A percentile compares a stretch with the other conserved stretches of the same genome.
Evolutionary conservation across 305 asterid species (phyloP).

Genomic region (Fraxinus floribunda): DNA sequence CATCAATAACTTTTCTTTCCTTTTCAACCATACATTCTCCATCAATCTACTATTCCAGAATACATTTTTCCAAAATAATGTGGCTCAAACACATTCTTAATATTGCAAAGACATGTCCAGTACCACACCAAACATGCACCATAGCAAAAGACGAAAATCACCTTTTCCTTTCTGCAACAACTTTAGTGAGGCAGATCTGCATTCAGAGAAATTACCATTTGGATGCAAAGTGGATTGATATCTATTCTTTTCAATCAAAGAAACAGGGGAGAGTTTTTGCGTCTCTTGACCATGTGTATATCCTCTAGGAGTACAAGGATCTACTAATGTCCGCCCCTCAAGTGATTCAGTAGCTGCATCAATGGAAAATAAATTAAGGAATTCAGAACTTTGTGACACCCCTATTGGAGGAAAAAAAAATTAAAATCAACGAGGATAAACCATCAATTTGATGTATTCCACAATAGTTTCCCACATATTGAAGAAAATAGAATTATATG

Average conservation of each 20-base stretch:
- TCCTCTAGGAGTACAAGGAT: slow-evolving; percentile 96
- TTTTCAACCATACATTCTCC: too few relatives aligned
- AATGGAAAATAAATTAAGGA: slow-evolving; percentile 17
- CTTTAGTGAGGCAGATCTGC: slow-evolving; percentile 75
- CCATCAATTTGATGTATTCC: background rate
- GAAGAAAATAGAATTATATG: background rate
- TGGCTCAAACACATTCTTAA: too few relatives aligned
- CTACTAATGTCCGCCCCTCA: slow-evolving; percentile 46
- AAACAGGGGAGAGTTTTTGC: slow-evolving; percentile 43
- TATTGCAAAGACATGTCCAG: background rate
- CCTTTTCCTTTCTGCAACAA: slow-evolving; percentile 85
- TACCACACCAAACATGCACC: background rate
- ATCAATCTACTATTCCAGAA: too few relatives aligned
- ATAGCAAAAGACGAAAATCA: slow-evolving; percentile 23
- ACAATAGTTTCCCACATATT: background rate
- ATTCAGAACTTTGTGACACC: background rate
- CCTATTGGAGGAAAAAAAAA: background rate
- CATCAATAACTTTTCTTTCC: too few relatives aligned
- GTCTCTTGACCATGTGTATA: slow-evolving; percentile 45
- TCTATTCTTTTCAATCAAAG: slow-evolving; percentile 42
- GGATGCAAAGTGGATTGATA: slow-evolving; percentile 58
- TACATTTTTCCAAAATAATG: too few relatives aligned
- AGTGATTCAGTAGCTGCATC: slow-evolving; percentile 54
- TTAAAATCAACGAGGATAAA: background rate
- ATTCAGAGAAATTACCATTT: slow-evolving; percentile 83